Percentiles rank a stretch among this genome's conserved stretches.
Evolutionary conservation across 768 basidiomycete species (phyloP).

Genomic region (Cystofilobasidium ferigula): DNA sequence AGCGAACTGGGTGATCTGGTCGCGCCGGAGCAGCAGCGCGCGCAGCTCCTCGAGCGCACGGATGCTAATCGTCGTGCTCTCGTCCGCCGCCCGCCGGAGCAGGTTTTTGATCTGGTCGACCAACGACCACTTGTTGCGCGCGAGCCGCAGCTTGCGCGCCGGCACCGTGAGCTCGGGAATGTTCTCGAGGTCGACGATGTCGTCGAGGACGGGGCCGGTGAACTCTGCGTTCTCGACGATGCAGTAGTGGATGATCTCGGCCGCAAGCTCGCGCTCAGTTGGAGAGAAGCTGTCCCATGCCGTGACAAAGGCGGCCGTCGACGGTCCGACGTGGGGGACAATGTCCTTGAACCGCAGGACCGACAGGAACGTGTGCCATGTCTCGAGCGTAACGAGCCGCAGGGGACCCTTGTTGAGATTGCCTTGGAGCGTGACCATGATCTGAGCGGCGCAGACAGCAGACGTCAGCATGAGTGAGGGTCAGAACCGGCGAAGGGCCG

Average conservation of each 20-base stretch:
- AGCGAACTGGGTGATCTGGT: constrained; percentile 42
- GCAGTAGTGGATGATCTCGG: constrained; percentile 55
- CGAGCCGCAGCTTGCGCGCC: constrained; percentile 29
- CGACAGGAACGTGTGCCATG: constrained; percentile 67
- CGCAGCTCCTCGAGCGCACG: constrained; percentile 69
- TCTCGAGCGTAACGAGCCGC: constrained; percentile 62
- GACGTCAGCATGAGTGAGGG: neutral
- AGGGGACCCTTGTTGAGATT: constrained; percentile 66
- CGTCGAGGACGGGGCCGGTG: constrained; percentile 50
- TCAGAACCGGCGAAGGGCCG: neutral
- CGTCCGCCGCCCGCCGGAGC: constrained; percentile 60
- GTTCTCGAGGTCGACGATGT: constrained; percentile 64
- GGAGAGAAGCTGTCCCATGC: constrained; percentile 59
- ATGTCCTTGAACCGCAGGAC: constrained; percentile 59
- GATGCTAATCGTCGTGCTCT: constrained; percentile 65
- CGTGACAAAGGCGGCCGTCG: constrained; percentile 69
- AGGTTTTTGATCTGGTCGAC: constrained; percentile 53
- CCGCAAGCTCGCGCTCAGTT: constrained; percentile 48
- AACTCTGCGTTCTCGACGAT: constrained; percentile 51
- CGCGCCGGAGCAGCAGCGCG: constrained; percentile 44
- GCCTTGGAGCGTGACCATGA: constrained; percentile 91
- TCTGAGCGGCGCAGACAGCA: constrained; percentile 43
- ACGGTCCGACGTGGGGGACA: constrained; percentile 72
- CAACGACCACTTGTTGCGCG: constrained; percentile 47
- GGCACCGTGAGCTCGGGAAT: constrained; percentile 51